Percentiles rank a stretch among this genome's conserved stretches.
Conservation (phyloP, 208 protist species). For the Crithidia expoeki region DNA sequence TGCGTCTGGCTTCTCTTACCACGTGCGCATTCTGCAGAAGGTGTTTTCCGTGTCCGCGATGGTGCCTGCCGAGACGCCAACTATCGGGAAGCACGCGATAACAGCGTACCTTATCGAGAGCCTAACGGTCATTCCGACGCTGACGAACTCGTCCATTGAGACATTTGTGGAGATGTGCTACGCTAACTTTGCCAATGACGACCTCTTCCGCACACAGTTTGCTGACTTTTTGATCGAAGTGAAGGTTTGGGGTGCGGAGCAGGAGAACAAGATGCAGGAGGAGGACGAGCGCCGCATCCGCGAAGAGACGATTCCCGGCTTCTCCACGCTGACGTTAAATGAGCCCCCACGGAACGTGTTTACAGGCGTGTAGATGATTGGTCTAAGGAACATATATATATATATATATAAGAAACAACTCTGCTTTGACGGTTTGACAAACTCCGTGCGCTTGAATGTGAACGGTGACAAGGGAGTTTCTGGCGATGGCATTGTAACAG, state of each 20-base stretch:
- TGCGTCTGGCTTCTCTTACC: constrained; percentile 72
- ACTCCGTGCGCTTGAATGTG: too few species aligned
- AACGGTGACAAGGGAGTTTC: too few species aligned
- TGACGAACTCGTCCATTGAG: constrained; percentile 50
- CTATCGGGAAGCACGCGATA: constrained; percentile 64
- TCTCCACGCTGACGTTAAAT: constrained; percentile 34
- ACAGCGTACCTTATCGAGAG: constrained; percentile 56
- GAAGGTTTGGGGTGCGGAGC: constrained; percentile 85
- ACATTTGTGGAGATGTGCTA: constrained; percentile 67
- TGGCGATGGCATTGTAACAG: too few species aligned
- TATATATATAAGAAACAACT: neutral
- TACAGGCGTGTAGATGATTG: neutral
- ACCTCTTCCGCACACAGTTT: constrained; percentile 53
- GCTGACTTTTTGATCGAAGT: constrained; percentile 89
- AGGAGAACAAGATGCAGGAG: constrained; percentile 79
- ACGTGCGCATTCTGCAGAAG: constrained; percentile 76
- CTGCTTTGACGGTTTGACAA: too few species aligned
- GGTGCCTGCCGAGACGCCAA: constrained; percentile 49
- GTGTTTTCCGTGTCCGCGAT: constrained; percentile 73
- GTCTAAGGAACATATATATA: neutral
- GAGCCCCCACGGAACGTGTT: constrained; percentile 20
- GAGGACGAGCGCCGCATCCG: constrained; percentile 61
- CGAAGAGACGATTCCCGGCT: constrained; percentile 63
- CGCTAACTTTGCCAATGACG: constrained; percentile 36
- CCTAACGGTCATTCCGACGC: constrained; percentile 70